Conservation (phyloP, 1,284 basidiomycete species). For the Austropuccinia psidii region DNA sequence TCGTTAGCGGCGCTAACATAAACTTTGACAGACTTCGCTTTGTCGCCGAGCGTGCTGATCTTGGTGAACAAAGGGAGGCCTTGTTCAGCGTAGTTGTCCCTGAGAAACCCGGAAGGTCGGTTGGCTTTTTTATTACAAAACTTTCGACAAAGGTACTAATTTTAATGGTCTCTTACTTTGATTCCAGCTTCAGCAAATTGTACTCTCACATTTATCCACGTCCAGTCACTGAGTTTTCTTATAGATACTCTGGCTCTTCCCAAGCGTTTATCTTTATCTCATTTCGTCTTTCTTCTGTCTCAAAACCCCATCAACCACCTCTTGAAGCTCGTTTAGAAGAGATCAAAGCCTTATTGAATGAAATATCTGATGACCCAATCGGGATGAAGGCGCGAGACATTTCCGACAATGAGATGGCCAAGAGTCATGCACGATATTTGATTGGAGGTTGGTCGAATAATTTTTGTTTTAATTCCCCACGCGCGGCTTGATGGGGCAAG, state of each 20-base stretch:
- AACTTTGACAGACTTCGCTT: constrained; percentile 95
- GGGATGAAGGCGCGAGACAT: constrained; percentile 67
- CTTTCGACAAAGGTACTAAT: background rate
- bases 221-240: constrained; percentile 92
- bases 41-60: constrained; percentile 92
- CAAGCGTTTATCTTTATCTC: constrained; percentile 81
- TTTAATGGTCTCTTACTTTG: constrained; percentile 5
- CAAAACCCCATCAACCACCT: constrained; percentile 42
- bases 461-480: background rate
- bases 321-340: constrained; percentile 57
- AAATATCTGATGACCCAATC: constrained; percentile 56
- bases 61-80: constrained; percentile 91
- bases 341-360: constrained; percentile 56
- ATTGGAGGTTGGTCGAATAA: constrained; percentile 64
- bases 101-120: constrained; percentile 77
- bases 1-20: constrained; percentile 97
- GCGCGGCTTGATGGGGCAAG: too few species aligned
- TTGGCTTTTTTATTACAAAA: constrained; percentile 27
- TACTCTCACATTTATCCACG: constrained; percentile 82
- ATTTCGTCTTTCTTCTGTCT: constrained; percentile 66
- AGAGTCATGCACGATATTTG: constrained; percentile 88
- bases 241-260: constrained; percentile 67
- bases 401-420: constrained; percentile 89
- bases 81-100: constrained; percentile 87
- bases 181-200: constrained; percentile 71